Evolutionary conservation across 495 filamentous ascomycete species (phyloP).

Genomic region (Penicillium cataractarum): DNA sequence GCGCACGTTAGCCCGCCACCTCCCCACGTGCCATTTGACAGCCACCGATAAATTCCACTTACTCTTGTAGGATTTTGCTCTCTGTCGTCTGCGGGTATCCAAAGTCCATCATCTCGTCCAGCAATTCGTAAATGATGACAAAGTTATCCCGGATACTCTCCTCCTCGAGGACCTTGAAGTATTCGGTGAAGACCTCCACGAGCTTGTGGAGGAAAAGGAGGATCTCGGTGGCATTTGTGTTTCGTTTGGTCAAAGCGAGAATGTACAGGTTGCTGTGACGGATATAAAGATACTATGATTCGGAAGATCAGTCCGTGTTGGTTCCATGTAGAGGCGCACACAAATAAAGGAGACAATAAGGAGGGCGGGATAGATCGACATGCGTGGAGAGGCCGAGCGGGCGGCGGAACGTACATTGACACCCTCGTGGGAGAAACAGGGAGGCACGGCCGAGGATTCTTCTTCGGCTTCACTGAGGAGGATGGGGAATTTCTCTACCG

Average conservation of each 20-base stretch:
- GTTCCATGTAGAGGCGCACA: constrained; percentile 12
- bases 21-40: constrained; percentile 2
- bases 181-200: constrained; percentile 99
- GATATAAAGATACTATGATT: constrained; percentile 92
- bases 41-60: constrained; percentile 21
- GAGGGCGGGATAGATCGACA: constrained; percentile 15
- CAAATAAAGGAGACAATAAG: constrained; percentile 23
- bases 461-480: constrained; percentile 98
- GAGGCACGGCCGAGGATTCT: constrained; percentile 95
- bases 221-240: constrained; percentile 98
- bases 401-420: constrained; percentile 75
- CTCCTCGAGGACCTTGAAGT: constrained; percentile 99
- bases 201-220: constrained; percentile 97
- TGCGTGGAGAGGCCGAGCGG: constrained; percentile 8
- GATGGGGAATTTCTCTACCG: constrained; percentile 97
- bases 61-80: constrained; percentile 98
- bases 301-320: constrained; percentile 15
- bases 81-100: constrained; percentile 99
- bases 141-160: constrained; percentile 99
- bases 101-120: constrained; percentile 99
- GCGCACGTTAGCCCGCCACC: constrained; percentile 16
- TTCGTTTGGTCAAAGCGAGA: constrained; percentile 96
- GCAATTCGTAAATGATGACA: constrained; percentile 97
- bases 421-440: constrained; percentile 98
- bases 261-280: constrained; percentile 99